Base-by-base conservation (phyloP, 106 monocot genomes). In the Triglochin maritima region DNA sequence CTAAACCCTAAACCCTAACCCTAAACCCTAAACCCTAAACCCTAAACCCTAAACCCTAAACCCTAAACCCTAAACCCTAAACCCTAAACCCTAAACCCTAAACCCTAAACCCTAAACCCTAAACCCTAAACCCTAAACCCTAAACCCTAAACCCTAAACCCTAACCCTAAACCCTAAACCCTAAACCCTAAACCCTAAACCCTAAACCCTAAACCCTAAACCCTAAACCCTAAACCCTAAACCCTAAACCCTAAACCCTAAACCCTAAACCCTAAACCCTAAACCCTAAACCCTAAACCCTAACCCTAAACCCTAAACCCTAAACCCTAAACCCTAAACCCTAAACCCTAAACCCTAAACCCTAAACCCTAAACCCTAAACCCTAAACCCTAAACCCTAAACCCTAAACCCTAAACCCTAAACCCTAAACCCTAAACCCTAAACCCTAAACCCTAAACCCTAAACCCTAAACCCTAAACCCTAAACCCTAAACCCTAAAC, bases 31-130 rank as follows among this genome's bases (percentile, higher is more conserved):
- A 59, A 59, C 58, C 58, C 58, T 51, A 67, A 67, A 60, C 74
- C 76, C 76, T 64, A 55, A 76, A 76, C 54, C 69, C 69, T 57
- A 47, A 76, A 57, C 69, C 74, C 60, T 49, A 76, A 76, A 67
- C 68, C 76, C 69, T 49, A 59, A 70, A 76, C 51, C 51, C 51
- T 52, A 52, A 68, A 53, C 76, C 76, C 61, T 49, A 76, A 76
- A 29, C 59, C 76, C 46, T 16, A 61, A 70, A 70, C 42, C 56
- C 59, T 46, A 41, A 46, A 60, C 42, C 56, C 59, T 46, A 41
- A 76, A 50, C 68, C 69, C n/a, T 5, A 62, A 76, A 59, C 68
- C 68, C 53, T 51, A 52, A 52, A 52, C 51, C 51, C 51, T 52
- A 52, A 52, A 52, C 51, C 51, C 51, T 52, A 52, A 52, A 52